phyloP scores from a whole-genome alignment of 306 rosid genomes.

The Psophocarpus tetragonolobus region DNA sequence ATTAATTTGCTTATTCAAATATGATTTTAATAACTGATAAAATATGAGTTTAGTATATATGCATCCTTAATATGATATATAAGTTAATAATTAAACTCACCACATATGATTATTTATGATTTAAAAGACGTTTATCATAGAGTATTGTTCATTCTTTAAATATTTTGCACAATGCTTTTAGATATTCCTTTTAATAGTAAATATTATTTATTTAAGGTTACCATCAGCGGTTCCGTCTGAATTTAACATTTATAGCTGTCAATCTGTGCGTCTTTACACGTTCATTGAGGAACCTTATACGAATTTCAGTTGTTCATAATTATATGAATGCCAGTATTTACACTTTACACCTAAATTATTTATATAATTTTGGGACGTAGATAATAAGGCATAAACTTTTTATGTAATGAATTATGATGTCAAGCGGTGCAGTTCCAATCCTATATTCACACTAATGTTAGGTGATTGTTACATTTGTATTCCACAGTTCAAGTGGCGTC shows the following conservation, averaged over 20 bases:
- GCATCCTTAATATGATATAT: not conserved
- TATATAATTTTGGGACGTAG: not conserved
- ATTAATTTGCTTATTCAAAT: constrained; percentile 17
- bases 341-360: not conserved
- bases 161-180: not conserved
- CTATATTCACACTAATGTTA: constrained; percentile 20
- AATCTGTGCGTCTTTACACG: not conserved
- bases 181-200: not conserved
- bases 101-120: not conserved
- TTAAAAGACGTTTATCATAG: not conserved
- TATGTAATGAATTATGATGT: constrained; percentile 2
- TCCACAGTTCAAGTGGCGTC: constrained; percentile 79
- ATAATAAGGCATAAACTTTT: not conserved
- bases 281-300: not conserved
- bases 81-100: not conserved
- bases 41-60: too few species aligned
- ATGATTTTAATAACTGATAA: not conserved
- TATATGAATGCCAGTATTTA: not conserved
- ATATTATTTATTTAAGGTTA: not conserved
- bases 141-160: not conserved
- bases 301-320: not conserved
- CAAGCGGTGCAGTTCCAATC: constrained; percentile 10
- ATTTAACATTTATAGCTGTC: not conserved
- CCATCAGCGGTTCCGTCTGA: not conserved
- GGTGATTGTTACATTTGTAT: constrained; percentile 14